These are phyloP conservation scores for Lactifluus subvellereus DNA, from an alignment of 768 basidiomycete genomes.

Conservation along the genomic window DNA sequence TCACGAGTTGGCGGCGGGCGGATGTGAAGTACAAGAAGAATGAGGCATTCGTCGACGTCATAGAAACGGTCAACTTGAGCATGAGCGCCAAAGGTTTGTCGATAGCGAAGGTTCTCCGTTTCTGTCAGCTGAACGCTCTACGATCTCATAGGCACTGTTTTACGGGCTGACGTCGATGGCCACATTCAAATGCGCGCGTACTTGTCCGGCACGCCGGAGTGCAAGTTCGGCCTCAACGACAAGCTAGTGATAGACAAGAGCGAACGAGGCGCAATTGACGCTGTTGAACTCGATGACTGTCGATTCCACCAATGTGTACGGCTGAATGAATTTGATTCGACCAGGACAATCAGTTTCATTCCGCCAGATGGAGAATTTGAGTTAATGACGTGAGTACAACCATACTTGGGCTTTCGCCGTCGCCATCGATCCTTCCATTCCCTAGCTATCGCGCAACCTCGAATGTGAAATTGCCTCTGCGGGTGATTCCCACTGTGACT, in stretches of 20 bases:
- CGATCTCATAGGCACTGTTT: slow-evolving; percentile 56
- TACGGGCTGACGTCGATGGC: slow-evolving; percentile 96
- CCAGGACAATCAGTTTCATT: slow-evolving; percentile 91
- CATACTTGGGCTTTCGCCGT: background rate
- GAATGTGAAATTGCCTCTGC: slow-evolving; percentile 91
- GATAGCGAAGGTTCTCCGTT: background rate
- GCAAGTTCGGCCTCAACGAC: slow-evolving; percentile 98
- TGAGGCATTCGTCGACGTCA: slow-evolving; percentile 99
- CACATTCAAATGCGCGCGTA: slow-evolving; percentile 99
- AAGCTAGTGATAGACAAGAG: slow-evolving; percentile 95
- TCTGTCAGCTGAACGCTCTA: background rate
- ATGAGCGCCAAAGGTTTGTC: slow-evolving; percentile 92
- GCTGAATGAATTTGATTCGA: slow-evolving; percentile 89
- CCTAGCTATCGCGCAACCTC: slow-evolving; percentile 92
- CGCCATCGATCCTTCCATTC: background rate
- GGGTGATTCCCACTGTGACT: slow-evolving; percentile 83
- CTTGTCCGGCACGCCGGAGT: slow-evolving; percentile 93
- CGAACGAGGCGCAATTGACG: slow-evolving; percentile 51
- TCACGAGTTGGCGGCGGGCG: slow-evolving; percentile 89
- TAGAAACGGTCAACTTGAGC: slow-evolving; percentile 91
- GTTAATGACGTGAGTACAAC: slow-evolving; percentile 73
- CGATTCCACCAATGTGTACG: slow-evolving; percentile 98
- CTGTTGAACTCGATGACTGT: slow-evolving; percentile 96
- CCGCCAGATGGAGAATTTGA: slow-evolving; percentile 99
- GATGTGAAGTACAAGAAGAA: slow-evolving; percentile 99